Base-by-base conservation (phyloP, 805 yeast genomes). In the Wickerhamiella galacta region DNA sequence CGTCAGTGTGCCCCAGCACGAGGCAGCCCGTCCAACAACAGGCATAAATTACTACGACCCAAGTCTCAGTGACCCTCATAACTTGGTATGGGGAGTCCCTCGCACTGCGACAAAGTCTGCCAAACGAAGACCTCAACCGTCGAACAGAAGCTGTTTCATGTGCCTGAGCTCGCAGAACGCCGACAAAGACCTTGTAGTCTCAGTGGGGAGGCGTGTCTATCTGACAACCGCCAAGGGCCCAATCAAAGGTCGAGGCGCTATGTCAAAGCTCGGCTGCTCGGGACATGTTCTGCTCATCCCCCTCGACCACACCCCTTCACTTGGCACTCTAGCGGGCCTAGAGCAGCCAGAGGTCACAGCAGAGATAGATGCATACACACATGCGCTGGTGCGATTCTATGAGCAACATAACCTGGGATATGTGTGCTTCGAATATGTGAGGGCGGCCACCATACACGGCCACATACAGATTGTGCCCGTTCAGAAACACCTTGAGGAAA, bases 381-480 rank as follows among this genome's bases (percentile, higher is more conserved):
- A 11, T 5, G 23, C 28, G 24, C 7, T 31, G 3, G 28, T 11
- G 16, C 10, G 4, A 12, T 4, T 17, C 15, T 31, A 20, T n/a
- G n/a, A 15, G 14, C 25, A 25, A 12, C 10, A 15, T 14, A 30
- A 25, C 11, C 25, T 31, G 14, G 30, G 4, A 4, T 11, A 27
- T 6, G 18, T 31, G 9, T 11, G 14, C 11, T 31, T 16, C n/a
- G 34, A 31, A 20, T 31, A 25, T 25, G 34, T 25, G 4, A 17
- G 34, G 7, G n/a, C 10, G 10, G 11, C 19, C 2, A 31, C 29
- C 8, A 25, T 31, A 17, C 34, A 31, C 11, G 34, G 34, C 16
- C 34, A 31, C 30, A 31, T 20, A 12, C 34, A 31, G 20, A 17
- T 31, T 5, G 34, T 31, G 12, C 34, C 34, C 8, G 25, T 31